A percentile compares a stretch with the other conserved stretches of the same genome.
Conservation (phyloP, 2,329 filamentous ascomycete genomes). For the Xylariales sp. region DNA sequence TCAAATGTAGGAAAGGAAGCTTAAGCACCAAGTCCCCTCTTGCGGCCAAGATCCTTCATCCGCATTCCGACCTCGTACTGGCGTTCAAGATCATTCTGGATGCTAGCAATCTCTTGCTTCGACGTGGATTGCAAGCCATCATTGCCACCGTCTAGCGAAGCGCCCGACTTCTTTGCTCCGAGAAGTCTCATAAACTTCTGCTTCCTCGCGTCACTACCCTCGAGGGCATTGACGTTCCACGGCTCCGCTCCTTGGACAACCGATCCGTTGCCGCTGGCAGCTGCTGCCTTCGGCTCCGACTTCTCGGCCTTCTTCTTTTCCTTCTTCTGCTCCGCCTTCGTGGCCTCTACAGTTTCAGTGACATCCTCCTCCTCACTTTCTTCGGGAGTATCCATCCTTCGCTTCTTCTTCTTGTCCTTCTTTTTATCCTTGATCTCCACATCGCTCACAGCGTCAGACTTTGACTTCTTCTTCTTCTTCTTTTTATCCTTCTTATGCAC, state of each 20-base stretch:
- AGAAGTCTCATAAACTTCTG: constrained; percentile 54
- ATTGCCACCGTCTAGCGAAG: constrained; percentile 10
- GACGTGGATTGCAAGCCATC: constrained; percentile 11
- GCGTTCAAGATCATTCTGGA: constrained; percentile 48
- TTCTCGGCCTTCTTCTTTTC: constrained; percentile 11
- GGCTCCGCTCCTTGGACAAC: constrained; percentile 28
- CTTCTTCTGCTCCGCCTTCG: constrained; percentile 20
- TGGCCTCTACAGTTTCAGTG: constrained; percentile 7
- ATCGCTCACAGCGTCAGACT: constrained; percentile 12
- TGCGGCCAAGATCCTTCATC: constrained; percentile 48
- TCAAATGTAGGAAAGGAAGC: neutral
- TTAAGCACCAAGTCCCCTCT: constrained; percentile 49
- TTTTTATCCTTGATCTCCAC: constrained; percentile 11
- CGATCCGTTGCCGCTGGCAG: constrained; percentile 19
- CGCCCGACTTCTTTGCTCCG: constrained; percentile 42
- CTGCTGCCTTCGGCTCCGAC: no score
- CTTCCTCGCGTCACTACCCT: constrained; percentile 46
- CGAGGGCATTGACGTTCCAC: constrained; percentile 50
- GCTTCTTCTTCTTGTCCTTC: constrained; percentile 19
- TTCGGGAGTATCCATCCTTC: constrained; percentile 9
- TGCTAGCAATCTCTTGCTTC: constrained; percentile 18
- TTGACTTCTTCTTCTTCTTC: constrained; percentile 25
- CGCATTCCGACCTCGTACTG: constrained; percentile 54
- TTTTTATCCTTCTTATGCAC: constrained; percentile 17
- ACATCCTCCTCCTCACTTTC: constrained; percentile 12